phyloP scores from a whole-genome alignment of 176 grass and related monocot species.

The Juncus inflexus region DNA sequence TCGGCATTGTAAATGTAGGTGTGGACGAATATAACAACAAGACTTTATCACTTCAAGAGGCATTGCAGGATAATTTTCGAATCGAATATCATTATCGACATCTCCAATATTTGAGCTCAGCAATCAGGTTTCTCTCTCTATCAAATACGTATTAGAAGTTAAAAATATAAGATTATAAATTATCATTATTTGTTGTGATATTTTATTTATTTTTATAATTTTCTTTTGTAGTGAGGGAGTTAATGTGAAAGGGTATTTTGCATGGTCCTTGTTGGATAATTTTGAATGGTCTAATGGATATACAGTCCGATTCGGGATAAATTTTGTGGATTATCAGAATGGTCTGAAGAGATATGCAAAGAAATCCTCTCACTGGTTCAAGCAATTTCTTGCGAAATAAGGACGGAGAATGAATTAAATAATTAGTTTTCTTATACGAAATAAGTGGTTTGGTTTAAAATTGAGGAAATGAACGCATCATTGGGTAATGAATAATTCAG shows the following conservation, averaged over 20 bases:
- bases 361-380: slow-evolving; percentile 50
- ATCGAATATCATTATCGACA: slow-evolving; percentile 53
- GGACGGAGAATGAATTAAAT: not conserved
- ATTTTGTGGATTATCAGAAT: slow-evolving; percentile 47
- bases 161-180: not conserved
- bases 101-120: slow-evolving; percentile 30
- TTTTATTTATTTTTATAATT: not conserved
- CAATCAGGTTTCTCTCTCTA: slow-evolving; percentile 43
- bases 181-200: not conserved
- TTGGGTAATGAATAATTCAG: too few relatives aligned
- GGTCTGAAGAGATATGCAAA: slow-evolving; percentile 46
- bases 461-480: too few relatives aligned
- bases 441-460: not conserved
- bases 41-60: slow-evolving; percentile 38
- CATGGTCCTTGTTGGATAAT: slow-evolving; percentile 51
- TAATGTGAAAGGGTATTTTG: slow-evolving; percentile 66
- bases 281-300: slow-evolving; percentile 48
- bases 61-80: slow-evolving; percentile 47
- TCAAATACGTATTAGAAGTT: not conserved
- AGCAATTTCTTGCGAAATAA: slow-evolving; percentile 37
- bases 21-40: slow-evolving; percentile 32
- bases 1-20: slow-evolving; percentile 3
- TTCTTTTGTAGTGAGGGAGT: slow-evolving; percentile 36
- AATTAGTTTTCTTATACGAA: not conserved
- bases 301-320: slow-evolving; percentile 51